Evolutionary conservation across 2,329 filamentous ascomycete species (phyloP), one percentile per base, ranked within the genome.

Genomic region (Waltergamsia citrina): DNA sequence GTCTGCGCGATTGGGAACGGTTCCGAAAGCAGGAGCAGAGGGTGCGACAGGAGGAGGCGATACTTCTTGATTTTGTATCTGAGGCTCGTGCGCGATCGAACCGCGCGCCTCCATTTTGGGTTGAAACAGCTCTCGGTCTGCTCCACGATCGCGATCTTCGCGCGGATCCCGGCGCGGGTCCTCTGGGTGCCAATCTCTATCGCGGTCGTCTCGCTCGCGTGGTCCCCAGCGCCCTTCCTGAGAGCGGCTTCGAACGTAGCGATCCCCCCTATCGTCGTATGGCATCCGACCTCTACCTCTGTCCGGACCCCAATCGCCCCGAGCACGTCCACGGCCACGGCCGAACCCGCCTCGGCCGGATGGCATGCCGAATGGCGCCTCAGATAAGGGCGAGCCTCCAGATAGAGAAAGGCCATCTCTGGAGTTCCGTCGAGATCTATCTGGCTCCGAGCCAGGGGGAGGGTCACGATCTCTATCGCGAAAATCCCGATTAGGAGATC

Each of bases 341-440:
- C 58, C 52, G 38, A 73, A 72, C 6, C 71, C 71, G 15, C 77
- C 71, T 9, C 71, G 69, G 35, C 69, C 67, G 7, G 69, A 65
- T 8, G 64, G 55, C 39, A 57, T 49, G 14, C 65, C 69, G 37
- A 80, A 78, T 2, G 71, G 66, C 10, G 74, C 69, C 41, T 87
- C 82, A 0, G 81, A 83, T 16, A 75, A 77, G 8, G 75, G 76
- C 4, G 82, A 85, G 5, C 78, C 78, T 14, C 78, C 80, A 2
- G 81, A 83, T 16, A 77, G 70, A 12, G 33, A 20, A 9, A 82
- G 81, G 0, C 81, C 82, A 46, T 88, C 83, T 47, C 83, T 69
- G 7, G 81, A 85, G 12, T 71, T 77, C 30, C 81, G 68, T 35
- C 81, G 67, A 14, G 77, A 74, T 38, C 82, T 70, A 38, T 79